phyloP scores from a whole-genome alignment of 495 filamentous ascomycete genomes.

The Aspergillus leporis region DNA sequence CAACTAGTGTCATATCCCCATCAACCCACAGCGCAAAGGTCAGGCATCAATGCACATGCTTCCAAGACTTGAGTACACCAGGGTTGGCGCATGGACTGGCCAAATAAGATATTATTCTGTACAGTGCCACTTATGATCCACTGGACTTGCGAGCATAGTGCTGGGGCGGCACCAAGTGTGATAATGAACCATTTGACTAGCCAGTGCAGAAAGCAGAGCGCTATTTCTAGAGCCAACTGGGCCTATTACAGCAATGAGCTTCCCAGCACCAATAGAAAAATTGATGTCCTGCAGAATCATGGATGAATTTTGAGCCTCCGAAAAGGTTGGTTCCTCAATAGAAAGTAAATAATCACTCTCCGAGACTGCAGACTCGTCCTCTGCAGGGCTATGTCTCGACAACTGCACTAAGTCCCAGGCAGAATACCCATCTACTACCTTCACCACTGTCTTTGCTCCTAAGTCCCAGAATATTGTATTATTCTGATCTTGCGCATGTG shows the following conservation, averaged over 20 bases:
- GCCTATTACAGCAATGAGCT: constrained; percentile 89
- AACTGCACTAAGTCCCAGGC: background rate
- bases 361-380: constrained; percentile 17
- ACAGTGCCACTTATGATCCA: constrained; percentile 96
- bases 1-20: constrained; percentile 64
- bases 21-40: constrained; percentile 56
- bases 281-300: constrained; percentile 49
- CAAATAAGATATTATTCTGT: constrained; percentile 87
- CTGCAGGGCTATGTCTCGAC: background rate
- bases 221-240: constrained; percentile 90
- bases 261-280: constrained; percentile 73
- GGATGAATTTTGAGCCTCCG: background rate
- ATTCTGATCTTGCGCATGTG: background rate
- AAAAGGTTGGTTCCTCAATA: constrained; percentile 50
- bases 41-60: constrained; percentile 57
- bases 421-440: background rate
- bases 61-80: constrained; percentile 61
- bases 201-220: constrained; percentile 84
- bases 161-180: constrained; percentile 71
- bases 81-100: constrained; percentile 56
- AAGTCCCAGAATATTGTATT: background rate
- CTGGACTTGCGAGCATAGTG: constrained; percentile 93
- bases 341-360: constrained; percentile 49
- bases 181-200: constrained; percentile 89
- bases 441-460: background rate